Evolutionary conservation across 805 yeast species (phyloP), one percentile per base, ranked within the genome.

Genomic region (Candida hispaniensis): DNA sequence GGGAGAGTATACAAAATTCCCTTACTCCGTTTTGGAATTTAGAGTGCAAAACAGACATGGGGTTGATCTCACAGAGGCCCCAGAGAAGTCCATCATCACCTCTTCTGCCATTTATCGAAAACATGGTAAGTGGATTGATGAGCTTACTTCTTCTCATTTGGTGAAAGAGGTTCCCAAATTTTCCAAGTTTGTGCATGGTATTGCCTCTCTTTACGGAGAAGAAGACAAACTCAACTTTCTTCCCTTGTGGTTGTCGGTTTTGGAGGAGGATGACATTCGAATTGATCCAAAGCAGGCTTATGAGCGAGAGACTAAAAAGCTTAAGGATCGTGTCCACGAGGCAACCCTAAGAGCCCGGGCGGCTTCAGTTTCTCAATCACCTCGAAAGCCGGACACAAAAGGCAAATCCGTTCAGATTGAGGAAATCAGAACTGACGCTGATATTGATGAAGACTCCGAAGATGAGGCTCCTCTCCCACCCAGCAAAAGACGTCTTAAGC

Each of bases 111-210:
- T 27, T 12, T 20, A 41, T 24, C 36, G 35, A 7, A 23, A 24
- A 23, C 30, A 39, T 29, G 40, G 41, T 12, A 41, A 44, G 39
- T 88, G 98, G 98, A 70, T 91, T 44, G 77, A 75, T 46, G 98
- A 88, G 44, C 68, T 88, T 49, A 76, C 82, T 18, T 73, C 75
- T 39, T 71, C 83, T 15, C 86, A 82, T 51, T 64, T 88, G 47
- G 94, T 85, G 30, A 85, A 82, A 53, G 96, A 85, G 55, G 86
- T 88, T 42, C 95, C 96, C 39, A 80, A 81, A 50, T 88, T 88
- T 51, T 81, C 94, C 34, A 82, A 85, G 58, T 88, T 80, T 54
- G 69, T 88, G 46, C 98, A 88, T 55, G 97, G 97, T 59, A 73
- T 85, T 40, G 85, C 95, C 4, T 68, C 83, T 2, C 66, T 88